Evolutionary conservation across 495 filamentous ascomycete genomes (phyloP), one percentile per base, ranked within the genome.

Genomic region (Rusavskia elegans): DNA sequence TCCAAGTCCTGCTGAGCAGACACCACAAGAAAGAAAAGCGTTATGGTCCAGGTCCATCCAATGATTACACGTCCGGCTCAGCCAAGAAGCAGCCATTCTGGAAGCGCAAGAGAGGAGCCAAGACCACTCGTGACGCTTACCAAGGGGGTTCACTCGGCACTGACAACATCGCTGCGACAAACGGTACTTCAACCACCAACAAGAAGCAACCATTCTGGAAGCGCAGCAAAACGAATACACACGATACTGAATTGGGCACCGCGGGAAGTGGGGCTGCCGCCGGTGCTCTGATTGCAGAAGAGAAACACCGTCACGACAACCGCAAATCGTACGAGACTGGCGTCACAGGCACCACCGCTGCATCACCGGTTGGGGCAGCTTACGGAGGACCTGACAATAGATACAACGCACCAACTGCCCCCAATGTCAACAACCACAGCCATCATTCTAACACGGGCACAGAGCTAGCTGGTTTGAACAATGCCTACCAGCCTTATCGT

Each of bases 1-100:
- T 84, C 55, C 82, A 87, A 61, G 49, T 82, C 52, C 65, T 73
- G 19, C 72, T 87, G 16, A 74, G 75, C 58, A 81, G 81, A 53
- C 71, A 86, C 64, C 83, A 83, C 68, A 76, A 80, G 61, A 81
- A 82, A 60, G 84, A 92, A 70, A 83, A 83, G 66, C 79, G 82
- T 48, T 87, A 81, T 69, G 86, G 84, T 37, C 85, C 87, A 23
- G 75, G 78, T 54, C 85, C 86, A 8, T 71, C 75, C 49, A 90
- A 89, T 72, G 72, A 77, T 63, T 89, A 89, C 70, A 88, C 84
- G 19, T 79, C 75, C 27, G 87, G 85, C 49, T 78, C 68, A 49
- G 72, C 72, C 55, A 72, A 67, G 27, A 63, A 68, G 36, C 62
- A 64, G 35, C 57, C 57, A 39, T 74, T 77, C 66, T 81, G 74